phyloP scores from a whole-genome alignment of 148 eudicot species.

The Heliosperma pusillum region DNA sequence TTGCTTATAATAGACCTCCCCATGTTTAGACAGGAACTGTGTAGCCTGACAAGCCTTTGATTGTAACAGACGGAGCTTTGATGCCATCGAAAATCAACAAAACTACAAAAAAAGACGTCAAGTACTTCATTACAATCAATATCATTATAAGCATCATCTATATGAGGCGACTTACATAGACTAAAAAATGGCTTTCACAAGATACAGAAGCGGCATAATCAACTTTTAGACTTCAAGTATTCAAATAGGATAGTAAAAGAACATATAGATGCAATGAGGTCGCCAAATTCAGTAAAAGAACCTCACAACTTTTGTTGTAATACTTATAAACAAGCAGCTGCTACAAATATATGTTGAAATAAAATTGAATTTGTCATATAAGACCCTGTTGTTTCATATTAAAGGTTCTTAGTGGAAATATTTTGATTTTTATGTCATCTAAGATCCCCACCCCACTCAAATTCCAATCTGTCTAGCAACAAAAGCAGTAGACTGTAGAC shows the following conservation, averaged over 20 bases:
- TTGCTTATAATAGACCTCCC: slow-evolving; percentile 53
- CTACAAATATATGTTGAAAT: background rate
- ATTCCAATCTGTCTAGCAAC: background rate
- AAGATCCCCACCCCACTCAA: too few species aligned
- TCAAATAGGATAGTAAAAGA: background rate
- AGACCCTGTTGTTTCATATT: background rate
- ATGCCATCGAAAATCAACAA: slow-evolving; percentile 44
- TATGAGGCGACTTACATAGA: background rate
- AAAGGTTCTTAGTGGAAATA: background rate
- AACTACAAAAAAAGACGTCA: slow-evolving; percentile 12
- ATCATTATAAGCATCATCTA: background rate
- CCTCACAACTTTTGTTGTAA: background rate
- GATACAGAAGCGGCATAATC: background rate
- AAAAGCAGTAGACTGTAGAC: background rate
- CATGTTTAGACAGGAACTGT: slow-evolving; percentile 40
- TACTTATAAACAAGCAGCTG: background rate
- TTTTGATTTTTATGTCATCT: background rate
- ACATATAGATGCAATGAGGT: background rate
- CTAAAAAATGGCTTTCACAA: background rate
- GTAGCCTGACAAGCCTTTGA: slow-evolving; percentile 55
- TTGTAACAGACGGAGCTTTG: slow-evolving; percentile 47
- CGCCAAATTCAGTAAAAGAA: background rate
- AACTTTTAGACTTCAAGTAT: background rate
- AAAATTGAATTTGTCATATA: too few species aligned
- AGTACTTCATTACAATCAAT: background rate